Percentiles rank a stretch among this genome's conserved stretches.
Conservation (phyloP, 164 flowering plant species). For the Cinnamomum chago region DNA sequence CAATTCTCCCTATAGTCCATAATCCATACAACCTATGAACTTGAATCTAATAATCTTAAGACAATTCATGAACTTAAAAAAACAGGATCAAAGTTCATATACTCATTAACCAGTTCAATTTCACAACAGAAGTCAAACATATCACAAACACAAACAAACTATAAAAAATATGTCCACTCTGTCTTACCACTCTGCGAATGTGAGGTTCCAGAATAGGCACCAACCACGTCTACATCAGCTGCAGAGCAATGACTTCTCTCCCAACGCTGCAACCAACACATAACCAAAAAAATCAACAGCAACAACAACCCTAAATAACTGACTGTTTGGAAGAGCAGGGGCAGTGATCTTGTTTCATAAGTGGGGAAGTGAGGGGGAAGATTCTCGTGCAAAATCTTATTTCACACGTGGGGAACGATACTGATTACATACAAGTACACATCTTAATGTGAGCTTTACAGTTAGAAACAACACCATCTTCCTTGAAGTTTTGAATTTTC, state of each 20-base stretch:
- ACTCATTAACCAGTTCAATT: neutral
- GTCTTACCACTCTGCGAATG: constrained; percentile 43
- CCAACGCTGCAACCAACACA: constrained; percentile 24
- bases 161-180: too few relatives aligned
- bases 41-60: too few relatives aligned
- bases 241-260: constrained; percentile 17
- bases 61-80: too few relatives aligned
- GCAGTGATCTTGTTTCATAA: neutral
- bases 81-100: neutral
- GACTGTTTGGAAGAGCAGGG: neutral
- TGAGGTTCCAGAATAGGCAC: constrained; percentile 30
- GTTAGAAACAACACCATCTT: too few relatives aligned
- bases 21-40: too few relatives aligned
- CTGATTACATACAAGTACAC: too few relatives aligned
- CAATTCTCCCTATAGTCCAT: neutral
- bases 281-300: neutral
- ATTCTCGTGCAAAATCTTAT: too few relatives aligned
- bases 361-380: neutral
- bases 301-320: neutral
- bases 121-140: neutral
- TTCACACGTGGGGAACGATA: too few relatives aligned
- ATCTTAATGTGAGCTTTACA: too few relatives aligned
- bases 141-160: neutral
- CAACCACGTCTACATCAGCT: constrained; percentile 20
- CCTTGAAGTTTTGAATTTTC: too few relatives aligned